Evolutionary conservation across 73 alveolate genomes (phyloP).

Genomic region (Blepharisma stoltei): DNA sequence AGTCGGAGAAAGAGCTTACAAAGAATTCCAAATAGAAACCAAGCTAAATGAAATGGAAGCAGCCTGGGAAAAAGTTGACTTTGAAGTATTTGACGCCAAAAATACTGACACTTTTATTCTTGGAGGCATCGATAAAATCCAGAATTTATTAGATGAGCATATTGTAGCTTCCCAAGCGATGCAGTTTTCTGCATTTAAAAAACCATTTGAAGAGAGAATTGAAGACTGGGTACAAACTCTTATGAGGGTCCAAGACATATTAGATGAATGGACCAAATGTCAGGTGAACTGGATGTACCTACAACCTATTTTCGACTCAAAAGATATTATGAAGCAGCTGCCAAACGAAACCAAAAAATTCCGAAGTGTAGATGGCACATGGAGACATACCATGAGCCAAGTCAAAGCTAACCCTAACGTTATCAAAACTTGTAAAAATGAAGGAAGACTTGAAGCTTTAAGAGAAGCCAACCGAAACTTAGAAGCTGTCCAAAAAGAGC

Average conservation of each 20-base stretch:
- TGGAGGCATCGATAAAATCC: conserved; percentile 87
- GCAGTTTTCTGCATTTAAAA: conserved; percentile 98
- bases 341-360: conserved; percentile 99
- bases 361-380: conserved; percentile 98
- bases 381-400: conserved; percentile 98
- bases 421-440: conserved; percentile 84
- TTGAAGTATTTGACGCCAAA: conserved; percentile 67
- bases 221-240: conserved; percentile 97
- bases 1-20: conserved; percentile 94
- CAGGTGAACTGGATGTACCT: conserved; percentile 99
- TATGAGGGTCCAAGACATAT: conserved; percentile 93
- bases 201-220: conserved; percentile 98
- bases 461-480: conserved; percentile 98
- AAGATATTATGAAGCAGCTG: conserved; percentile 99
- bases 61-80: conserved; percentile 79
- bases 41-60: conserved; percentile 70
- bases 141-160: conserved; percentile 93
- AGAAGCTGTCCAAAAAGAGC: conserved; percentile 93
- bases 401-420: conserved; percentile 90
- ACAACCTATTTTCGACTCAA: conserved; percentile 99
- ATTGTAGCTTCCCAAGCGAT: conserved; percentile 98
- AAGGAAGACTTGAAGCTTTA: conserved; percentile 97
- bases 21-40: conserved; percentile 82
- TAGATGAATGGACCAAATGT: conserved; percentile 99
- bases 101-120: conserved; percentile 67